These are phyloP conservation scores for Clathrospora elynae DNA, from an alignment of 2,329 filamentous ascomycete genomes.

Conservation along the genomic window DNA sequence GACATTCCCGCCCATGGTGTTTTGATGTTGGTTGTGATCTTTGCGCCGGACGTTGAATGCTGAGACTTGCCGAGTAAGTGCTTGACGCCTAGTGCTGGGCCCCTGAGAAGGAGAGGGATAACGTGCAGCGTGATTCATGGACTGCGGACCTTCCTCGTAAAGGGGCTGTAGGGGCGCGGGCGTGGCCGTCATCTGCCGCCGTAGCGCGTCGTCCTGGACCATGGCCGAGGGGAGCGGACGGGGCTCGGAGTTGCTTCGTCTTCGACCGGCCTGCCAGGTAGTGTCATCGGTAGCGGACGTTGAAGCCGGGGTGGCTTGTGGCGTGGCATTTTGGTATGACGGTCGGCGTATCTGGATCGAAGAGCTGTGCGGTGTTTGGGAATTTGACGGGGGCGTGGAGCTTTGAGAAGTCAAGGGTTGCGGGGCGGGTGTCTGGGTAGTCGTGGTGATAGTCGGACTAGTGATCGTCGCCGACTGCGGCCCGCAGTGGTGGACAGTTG, in stretches of 20 bases:
- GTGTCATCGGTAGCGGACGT: conserved; percentile 13
- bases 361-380: conserved; percentile 26
- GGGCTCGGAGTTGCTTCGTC: conserved; percentile 43
- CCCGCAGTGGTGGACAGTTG: conserved; percentile 27
- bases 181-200: conserved; percentile 34
- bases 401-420: conserved; percentile 16
- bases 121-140: conserved; percentile 10
- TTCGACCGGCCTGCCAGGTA: conserved; percentile 28
- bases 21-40: conserved; percentile 47
- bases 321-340: conserved; percentile 9
- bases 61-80: conserved; percentile 28
- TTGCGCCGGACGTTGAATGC: conserved; percentile 36
- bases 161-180: conserved; percentile 40
- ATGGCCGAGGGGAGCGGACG: conserved; percentile 33
- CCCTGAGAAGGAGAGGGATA: conserved; percentile 20
- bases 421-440: conserved; percentile 19
- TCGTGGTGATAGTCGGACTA: conserved; percentile 40
- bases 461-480: conserved; percentile 34
- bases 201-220: conserved; percentile 31
- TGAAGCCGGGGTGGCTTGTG: conserved; percentile 7
- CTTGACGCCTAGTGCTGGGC: conserved; percentile 23
- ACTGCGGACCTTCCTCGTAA: conserved; percentile 32
- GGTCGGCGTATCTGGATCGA: conserved; percentile 40
- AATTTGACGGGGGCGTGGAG: conserved; percentile 12
- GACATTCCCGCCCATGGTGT: conserved; percentile 59